Evolutionary conservation across 306 rosid species (phyloP), one percentile per base, ranked within the genome.

Genomic region (Styphnolobium japonicum): DNA sequence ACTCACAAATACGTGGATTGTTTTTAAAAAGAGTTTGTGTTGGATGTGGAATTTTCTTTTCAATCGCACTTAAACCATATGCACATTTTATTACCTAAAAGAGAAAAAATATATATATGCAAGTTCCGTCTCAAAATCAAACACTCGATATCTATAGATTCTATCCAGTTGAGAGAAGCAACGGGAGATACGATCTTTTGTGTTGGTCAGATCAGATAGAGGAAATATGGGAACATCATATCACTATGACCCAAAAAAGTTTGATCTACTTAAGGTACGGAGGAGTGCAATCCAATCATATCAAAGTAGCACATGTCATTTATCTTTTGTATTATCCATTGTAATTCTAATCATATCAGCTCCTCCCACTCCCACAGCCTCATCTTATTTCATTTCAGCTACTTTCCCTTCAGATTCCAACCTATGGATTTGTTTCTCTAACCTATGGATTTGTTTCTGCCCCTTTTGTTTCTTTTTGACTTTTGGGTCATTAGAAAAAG

Each of bases 211-310:
- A 34, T 46, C 27, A 6, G 19, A 34, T 29, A 27, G 69, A 18
- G 10, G 10, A 61, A 37, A 60, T 31, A 43, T 40, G 73, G 78
- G 36, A 72, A 67, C 52, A 70, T 83, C 67, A 48, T n/a, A 74
- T 70, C 72, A 56, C 22, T 25, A 19, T 79, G 79, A 31, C 69
- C 65, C 64, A 42, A 73, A 80, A 62, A 62, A 40, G 53, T 31
- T 82, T 61, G 81, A 70, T 63, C 57, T 63, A 22, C 46, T 36
- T 15, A 23, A 37, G 19, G 74, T 63, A 63, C 73, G 63, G 62
- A 51, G 0, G 0, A 27, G 53, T 66, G 64, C 25, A 67, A 81
- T 36, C 78, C 64, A 57, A 15, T 57, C 73, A 48, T 64, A 76
- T 71, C 80, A 34, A 62, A 37, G 53, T 37, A 42, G 29, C 71